Base-by-base conservation (phyloP, 2,329 filamentous ascomycete genomes). In the Fusarium newnesense region DNA sequence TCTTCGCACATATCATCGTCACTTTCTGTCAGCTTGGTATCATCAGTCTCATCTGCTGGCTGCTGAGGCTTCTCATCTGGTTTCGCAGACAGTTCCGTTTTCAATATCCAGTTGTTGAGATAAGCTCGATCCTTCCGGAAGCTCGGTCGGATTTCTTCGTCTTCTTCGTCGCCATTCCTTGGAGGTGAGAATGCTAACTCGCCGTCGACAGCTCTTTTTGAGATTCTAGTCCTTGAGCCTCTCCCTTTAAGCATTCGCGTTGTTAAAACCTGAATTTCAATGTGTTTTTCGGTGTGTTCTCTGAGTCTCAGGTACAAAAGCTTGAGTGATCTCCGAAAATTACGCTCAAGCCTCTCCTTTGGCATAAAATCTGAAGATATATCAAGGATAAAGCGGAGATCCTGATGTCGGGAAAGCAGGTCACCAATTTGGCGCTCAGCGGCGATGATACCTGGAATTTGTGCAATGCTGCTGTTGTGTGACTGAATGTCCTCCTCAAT, bases 141-240 rank as follows among this genome's bases (percentile, higher is more conserved):
- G 11, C 18, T 30, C 13, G 30, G 24, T 2, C 54, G 16, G 15
- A 34, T n/a, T 21, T 36, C 24, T 19, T 49, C 50, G 6, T 46
- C 47, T 24, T 49, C 54, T 28, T 64, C 28, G 12, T 28, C 30
- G 9, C 19, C 32, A 24, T 18, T 28, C 21, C 10, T 24, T 30
- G 28, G 16, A 36, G 10, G 11, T n/a, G 19, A 4, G 11, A 26
- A 12, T 61, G 4, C 7, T 28, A 28, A 24, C 13, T 21, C 54
- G n/a, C 47, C 24, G 26, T 37, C 11, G 15, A 64, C 19, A 24
- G 54, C 34, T 60, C 19, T 39, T n/a, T 49, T 32, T 16, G 60
- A 64, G 24, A 64, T 64, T 64, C 60, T 64, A 30, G 30, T 50
- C 21, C 54, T 39, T 24, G 60, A 64, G 16, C 37, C 26, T 24